Evolutionary conservation across 163 green algal genomes (phyloP), one percentile per base, ranked within the genome.

Genomic region (Scenedesmus sp.): DNA sequence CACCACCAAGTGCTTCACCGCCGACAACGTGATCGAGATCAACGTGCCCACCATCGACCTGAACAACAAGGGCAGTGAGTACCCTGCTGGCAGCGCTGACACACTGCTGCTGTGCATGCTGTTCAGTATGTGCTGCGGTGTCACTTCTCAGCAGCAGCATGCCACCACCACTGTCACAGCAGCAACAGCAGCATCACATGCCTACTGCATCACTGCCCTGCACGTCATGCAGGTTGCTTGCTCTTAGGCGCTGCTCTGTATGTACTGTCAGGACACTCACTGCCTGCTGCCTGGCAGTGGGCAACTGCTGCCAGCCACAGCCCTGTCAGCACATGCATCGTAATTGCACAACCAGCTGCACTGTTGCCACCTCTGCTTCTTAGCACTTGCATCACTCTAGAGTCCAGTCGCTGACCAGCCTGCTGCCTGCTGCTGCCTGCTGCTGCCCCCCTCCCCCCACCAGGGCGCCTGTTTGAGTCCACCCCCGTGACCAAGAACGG

Each of bases 1-100:
- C 57, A 18, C 59, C 20, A 88, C 56, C 59, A 88, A 88, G 83
- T 88, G 83, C 83, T 88, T 88, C 83, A 88, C 34, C 7, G 83
- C 83, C 23, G 83, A 88, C n/a, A 6, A 88, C 3, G 83, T 88
- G 20, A 74, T 88, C 12, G 77, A 84, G 77, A 2, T 84, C 77
- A 88, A 73, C 83, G 59, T 88, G 54, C 56, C 56, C 23, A 84
- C 77, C 77, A n/a, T 84, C 8, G 77, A 84, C 77, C 77, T 84
- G 77, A 84, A 57, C 34, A 60, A 52, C 70, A 79, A 79, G 70
- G 70, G 70, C 70, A 79, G 70, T 79, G 23, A 79, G 70, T 79
- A 52, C 70, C 23, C 52, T 4, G 70, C 70, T 79, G 23, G 70
- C 34, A 46, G 34, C 70, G 23, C 70, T 52, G 34, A 46, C 34